These are phyloP conservation scores for Garcileccinum viscosum DNA, from an alignment of 1,284 basidiomycete genomes.

Conservation along the genomic window DNA sequence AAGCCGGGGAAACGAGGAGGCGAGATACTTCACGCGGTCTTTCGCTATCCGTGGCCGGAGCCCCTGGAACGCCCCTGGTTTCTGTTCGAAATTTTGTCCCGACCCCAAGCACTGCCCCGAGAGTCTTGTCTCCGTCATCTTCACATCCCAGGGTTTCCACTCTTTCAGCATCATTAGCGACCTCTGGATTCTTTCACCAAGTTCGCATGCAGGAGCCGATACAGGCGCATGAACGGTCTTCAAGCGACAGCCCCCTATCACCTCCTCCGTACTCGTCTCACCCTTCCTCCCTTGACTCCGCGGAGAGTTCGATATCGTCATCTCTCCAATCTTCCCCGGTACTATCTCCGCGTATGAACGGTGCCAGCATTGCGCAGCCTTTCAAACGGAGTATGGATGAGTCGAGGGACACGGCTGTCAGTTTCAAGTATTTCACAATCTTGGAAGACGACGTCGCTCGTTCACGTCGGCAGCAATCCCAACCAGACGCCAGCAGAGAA, in stretches of 20 bases:
- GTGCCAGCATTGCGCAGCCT: slow-evolving; percentile 44
- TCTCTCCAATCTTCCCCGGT: slow-evolving; percentile 43
- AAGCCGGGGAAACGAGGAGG: slow-evolving; percentile 21
- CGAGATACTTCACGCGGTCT: slow-evolving; percentile 33
- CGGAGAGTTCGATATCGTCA: slow-evolving; percentile 36
- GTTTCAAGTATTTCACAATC: slow-evolving; percentile 67
- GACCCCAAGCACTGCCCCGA: slow-evolving; percentile 44
- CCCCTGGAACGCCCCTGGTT: slow-evolving; percentile 32
- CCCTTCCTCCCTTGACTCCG: slow-evolving; percentile 36
- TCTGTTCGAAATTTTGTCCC: slow-evolving; percentile 63
- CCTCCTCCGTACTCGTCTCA: slow-evolving; percentile 41
- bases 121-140: slow-evolving; percentile 42
- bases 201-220: slow-evolving; percentile 38
- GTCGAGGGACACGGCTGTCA: slow-evolving; percentile 66
- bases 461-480: slow-evolving; percentile 32
- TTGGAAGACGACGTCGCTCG: slow-evolving; percentile 63
- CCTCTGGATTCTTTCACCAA: slow-evolving; percentile 60
- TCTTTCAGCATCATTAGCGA: slow-evolving; percentile 72
- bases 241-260: slow-evolving; percentile 33
- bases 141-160: slow-evolving; percentile 56
- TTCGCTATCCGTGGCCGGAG: slow-evolving; percentile 20
- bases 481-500: slow-evolving; percentile 21
- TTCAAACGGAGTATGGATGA: slow-evolving; percentile 68
- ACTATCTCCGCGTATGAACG: slow-evolving; percentile 39
- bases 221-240: slow-evolving; percentile 17